These are phyloP conservation scores for Tolypocladium paradoxum DNA, from an alignment of 2,329 filamentous ascomycete genomes.

Conservation along the genomic window DNA sequence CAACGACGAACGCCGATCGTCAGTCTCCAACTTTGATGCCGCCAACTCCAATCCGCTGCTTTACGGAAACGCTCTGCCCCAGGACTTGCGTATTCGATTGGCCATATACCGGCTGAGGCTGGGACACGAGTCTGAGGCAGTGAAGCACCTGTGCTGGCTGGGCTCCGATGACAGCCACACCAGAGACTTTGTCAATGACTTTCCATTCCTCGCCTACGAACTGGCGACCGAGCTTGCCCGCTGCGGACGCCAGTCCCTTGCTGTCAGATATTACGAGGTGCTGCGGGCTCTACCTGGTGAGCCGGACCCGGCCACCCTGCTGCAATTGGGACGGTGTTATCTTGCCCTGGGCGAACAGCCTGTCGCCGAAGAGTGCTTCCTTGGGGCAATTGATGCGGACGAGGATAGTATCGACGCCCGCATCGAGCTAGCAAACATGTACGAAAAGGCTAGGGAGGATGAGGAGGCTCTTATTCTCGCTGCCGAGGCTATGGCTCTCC, in stretches of 20 bases:
- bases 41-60: constrained; percentile 39
- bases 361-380: constrained; percentile 68
- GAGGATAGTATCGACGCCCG: constrained; percentile 64
- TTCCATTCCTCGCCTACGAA: constrained; percentile 71
- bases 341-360: constrained; percentile 49
- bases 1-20: constrained; percentile 54
- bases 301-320: constrained; percentile 39
- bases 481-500: constrained; percentile 61
- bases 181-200: constrained; percentile 46
- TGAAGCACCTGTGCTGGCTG: constrained; percentile 60
- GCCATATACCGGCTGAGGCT: constrained; percentile 72
- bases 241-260: constrained; percentile 19
- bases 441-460: constrained; percentile 61
- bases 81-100: constrained; percentile 75
- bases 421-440: constrained; percentile 72
- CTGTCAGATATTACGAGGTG: constrained; percentile 46
- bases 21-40: constrained; percentile 49
- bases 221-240: constrained; percentile 34
- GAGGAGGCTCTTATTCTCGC: constrained; percentile 70
- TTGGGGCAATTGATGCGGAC: constrained; percentile 63
- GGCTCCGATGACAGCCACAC: constrained; percentile 45
- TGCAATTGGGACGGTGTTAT: constrained; percentile 58
- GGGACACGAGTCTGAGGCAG: constrained; percentile 58
- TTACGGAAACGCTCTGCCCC: constrained; percentile 65
- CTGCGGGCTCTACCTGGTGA: constrained; percentile 37